Percentiles rank a stretch among this genome's conserved stretches.
These are phyloP conservation scores for Mycena latifolia DNA, from an alignment of 768 basidiomycete species.

Conservation along the genomic window DNA sequence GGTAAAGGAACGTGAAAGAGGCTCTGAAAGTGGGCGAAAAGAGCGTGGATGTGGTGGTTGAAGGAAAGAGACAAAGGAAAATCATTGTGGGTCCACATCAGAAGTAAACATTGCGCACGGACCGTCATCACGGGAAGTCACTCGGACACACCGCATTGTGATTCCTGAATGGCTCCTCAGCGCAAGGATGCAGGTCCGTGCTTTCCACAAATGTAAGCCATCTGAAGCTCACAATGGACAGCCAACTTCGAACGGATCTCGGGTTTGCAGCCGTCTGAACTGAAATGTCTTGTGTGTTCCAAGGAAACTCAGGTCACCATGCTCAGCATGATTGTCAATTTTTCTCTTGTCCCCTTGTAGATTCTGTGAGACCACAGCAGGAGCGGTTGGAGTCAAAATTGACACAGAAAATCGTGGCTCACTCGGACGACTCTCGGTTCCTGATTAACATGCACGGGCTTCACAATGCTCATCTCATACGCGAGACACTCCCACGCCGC, in stretches of 20 bases:
- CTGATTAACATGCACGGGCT: constrained; percentile 6
- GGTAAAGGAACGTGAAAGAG: neutral
- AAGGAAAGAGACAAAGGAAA: neutral
- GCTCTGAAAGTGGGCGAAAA: neutral
- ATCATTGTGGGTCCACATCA: constrained; percentile 11
- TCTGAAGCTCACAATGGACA: neutral
- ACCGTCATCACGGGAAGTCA: neutral
- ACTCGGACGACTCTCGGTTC: neutral
- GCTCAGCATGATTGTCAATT: neutral
- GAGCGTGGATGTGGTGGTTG: constrained; percentile 7
- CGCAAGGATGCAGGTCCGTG: neutral
- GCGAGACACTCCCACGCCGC: neutral
- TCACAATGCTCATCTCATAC: constrained; percentile 10
- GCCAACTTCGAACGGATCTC: neutral
- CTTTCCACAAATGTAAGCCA: neutral
- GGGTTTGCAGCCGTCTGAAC: neutral
- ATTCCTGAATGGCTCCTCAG: neutral
- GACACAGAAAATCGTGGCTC: neutral
- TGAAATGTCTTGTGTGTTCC: neutral
- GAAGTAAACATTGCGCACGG: constrained; percentile 3
- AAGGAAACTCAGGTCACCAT: neutral
- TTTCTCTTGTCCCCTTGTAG: too few relatives aligned
- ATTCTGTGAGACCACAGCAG: too few relatives aligned
- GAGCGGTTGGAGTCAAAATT: too few relatives aligned
- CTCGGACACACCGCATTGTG: too few relatives aligned